These are phyloP conservation scores for Pichia cactophila DNA, from an alignment of 1,139 yeast species.

Conservation along the genomic window DNA sequence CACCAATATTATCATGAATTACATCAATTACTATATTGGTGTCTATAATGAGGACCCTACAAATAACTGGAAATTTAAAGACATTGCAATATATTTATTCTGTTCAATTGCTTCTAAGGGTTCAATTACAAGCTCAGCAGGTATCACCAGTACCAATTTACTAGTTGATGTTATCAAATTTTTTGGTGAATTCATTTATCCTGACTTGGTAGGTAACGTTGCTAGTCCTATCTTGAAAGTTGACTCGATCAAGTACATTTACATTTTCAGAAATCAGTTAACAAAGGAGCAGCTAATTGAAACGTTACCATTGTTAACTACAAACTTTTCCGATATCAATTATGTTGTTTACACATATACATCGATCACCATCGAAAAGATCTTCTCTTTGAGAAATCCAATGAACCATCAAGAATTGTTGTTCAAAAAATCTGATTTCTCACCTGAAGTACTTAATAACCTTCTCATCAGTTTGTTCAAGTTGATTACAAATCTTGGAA, in stretches of 20 bases:
- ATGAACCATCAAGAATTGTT: constrained; percentile 40
- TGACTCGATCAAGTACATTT: constrained; percentile 87
- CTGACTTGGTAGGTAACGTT: constrained; percentile 54
- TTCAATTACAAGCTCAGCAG: constrained; percentile 62
- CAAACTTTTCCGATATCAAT: constrained; percentile 54
- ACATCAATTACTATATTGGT: constrained; percentile 60
- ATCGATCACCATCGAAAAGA: constrained; percentile 85
- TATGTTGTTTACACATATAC: constrained; percentile 90
- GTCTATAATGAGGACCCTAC: constrained; percentile 33
- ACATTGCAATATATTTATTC: constrained; percentile 78
- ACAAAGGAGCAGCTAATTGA: constrained; percentile 76
- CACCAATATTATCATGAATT: constrained; percentile 70
- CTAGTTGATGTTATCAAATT: constrained; percentile 82
- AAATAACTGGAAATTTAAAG: constrained; percentile 74
- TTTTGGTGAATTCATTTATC: constrained; percentile 72
- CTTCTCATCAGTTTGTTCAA: constrained; percentile 60
- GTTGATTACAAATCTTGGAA: constrained; percentile 51
- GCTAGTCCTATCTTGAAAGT: constrained; percentile 72
- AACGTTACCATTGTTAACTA: constrained; percentile 73
- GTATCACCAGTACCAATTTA: constrained; percentile 82
- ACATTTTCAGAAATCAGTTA: constrained; percentile 85
- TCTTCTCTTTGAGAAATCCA: constrained; percentile 62
- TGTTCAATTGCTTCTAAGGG: constrained; percentile 91
- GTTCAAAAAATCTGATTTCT: constrained; percentile 66
- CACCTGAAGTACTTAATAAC: constrained; percentile 42